Percentiles rank a stretch among this genome's conserved stretches.
These are phyloP conservation scores for Kodamaea sp. DNA, from an alignment of 1,139 yeast genomes.

Conservation along the genomic window DNA sequence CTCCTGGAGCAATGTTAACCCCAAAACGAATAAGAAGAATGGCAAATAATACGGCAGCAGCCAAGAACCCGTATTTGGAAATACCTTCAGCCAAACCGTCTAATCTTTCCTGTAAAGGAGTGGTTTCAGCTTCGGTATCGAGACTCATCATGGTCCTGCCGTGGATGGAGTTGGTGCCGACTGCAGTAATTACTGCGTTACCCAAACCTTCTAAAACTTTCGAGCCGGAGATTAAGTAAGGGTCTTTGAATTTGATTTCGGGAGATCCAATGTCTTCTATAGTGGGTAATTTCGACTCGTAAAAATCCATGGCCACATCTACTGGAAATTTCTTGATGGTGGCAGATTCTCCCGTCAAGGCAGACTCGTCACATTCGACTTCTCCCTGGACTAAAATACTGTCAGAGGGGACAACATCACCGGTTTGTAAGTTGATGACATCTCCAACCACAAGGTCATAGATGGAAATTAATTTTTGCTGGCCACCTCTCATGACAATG, in stretches of 20 bases:
- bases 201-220: constrained; percentile 86
- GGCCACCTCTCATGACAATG: constrained; percentile 73
- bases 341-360: constrained; percentile 91
- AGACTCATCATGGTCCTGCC: constrained; percentile 89
- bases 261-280: constrained; percentile 54
- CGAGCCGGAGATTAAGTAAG: constrained; percentile 90
- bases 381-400: constrained; percentile 74
- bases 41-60: constrained; percentile 75
- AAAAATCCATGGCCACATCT: constrained; percentile 41
- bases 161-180: constrained; percentile 84
- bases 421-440: constrained; percentile 78
- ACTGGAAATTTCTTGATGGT: constrained; percentile 71
- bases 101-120: constrained; percentile 87
- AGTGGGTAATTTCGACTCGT: constrained; percentile 29
- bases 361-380: constrained; percentile 88
- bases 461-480: constrained; percentile 67
- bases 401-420: constrained; percentile 93
- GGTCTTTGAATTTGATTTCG: constrained; percentile 56
- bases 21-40: constrained; percentile 78
- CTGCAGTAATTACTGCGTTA: constrained; percentile 82
- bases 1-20: constrained; percentile 60
- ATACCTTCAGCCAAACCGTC: constrained; percentile 87
- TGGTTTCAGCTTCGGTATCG: constrained; percentile 70
- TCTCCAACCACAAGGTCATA: constrained; percentile 87
- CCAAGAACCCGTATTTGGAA: constrained; percentile 87